These are phyloP conservation scores for Silene conica DNA, from an alignment of 148 eudicot species.

Conservation along the genomic window DNA sequence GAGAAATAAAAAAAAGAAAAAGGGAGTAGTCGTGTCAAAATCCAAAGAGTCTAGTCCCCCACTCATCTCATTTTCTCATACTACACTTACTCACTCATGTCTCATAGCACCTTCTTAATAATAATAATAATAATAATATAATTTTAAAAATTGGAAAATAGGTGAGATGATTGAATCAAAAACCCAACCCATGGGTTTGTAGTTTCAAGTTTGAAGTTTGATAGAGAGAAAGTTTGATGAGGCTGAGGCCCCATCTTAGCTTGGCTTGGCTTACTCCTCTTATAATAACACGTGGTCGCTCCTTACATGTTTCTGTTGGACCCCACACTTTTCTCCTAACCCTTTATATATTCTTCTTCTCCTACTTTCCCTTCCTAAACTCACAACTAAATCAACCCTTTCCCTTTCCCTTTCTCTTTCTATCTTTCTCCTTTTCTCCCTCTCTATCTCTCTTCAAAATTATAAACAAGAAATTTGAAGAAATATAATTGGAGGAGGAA, in stretches of 20 bases:
- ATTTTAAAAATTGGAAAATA: neutral
- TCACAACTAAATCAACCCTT: neutral
- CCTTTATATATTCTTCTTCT: slow-evolving; percentile 16
- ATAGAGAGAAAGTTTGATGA: no score
- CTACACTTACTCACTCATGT: no score
- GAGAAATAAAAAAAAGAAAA: no score
- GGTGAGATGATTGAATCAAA: no score
- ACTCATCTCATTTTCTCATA: neutral
- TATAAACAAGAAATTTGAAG: no score
- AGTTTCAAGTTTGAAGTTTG: no score
- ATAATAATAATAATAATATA: no score
- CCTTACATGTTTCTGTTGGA: slow-evolving; percentile 15
- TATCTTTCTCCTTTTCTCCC: slow-evolving; percentile 9
- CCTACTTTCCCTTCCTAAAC: slow-evolving; percentile 2
- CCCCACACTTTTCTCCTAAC: neutral
- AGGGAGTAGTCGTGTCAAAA: slow-evolving; percentile 25
- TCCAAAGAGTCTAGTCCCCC: slow-evolving; percentile 23
- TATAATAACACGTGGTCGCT: slow-evolving; percentile 32
- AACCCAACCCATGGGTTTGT: neutral
- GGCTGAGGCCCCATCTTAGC: neutral
- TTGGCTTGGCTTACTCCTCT: no score
- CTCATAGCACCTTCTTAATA: no score
- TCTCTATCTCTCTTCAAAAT: neutral
- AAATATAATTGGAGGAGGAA: neutral
- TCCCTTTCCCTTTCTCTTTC: neutral